A percentile compares a stretch with the other conserved stretches of the same genome.
phyloP scores from a whole-genome alignment of 176 grass and related monocot genomes.

The Oryza nivara region DNA sequence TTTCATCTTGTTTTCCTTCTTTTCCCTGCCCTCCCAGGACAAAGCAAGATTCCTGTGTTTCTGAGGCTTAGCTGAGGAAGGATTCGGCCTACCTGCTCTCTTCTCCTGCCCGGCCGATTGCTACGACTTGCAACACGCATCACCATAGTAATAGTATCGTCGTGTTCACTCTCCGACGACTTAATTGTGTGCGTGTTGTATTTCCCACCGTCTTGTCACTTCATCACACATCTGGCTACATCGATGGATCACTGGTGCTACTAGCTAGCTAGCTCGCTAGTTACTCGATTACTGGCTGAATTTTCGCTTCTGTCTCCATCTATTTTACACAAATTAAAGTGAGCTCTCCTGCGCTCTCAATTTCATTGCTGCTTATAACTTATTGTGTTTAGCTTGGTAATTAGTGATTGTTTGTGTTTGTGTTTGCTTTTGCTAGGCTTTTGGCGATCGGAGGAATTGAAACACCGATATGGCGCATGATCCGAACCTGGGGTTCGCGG shows the following conservation, averaged over 20 bases:
- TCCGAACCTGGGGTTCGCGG: conserved; percentile 59
- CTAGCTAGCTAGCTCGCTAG: not conserved
- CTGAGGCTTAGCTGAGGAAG: not conserved
- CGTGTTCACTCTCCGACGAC: not conserved
- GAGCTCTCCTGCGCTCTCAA: conserved; percentile 10
- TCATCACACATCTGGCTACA: not conserved
- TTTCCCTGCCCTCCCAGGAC: conserved; percentile 24
- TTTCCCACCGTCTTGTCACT: conserved; percentile 6
- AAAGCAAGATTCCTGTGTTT: conserved; percentile 61
- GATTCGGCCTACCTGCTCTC: not conserved
- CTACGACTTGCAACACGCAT: conserved; percentile 26
- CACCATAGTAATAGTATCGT: conserved; percentile 32
- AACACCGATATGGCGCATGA: conserved; percentile 64
- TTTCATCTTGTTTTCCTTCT: conserved; percentile 49
- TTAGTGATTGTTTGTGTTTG: not conserved
- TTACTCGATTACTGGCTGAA: not conserved
- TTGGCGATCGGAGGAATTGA: not conserved
- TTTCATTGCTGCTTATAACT: not conserved
- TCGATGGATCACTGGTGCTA: conserved; percentile 24
- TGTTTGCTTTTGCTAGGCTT: conserved; percentile 16
- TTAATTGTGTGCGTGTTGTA: not conserved
- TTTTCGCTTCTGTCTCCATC: conserved; percentile 9
- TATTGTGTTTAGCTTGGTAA: not conserved
- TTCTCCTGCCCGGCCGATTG: not conserved
- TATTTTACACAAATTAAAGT: conserved; percentile 43